Evolutionary conservation across 768 basidiomycete species (phyloP), one percentile per base, ranked within the genome.

Genomic region (Russula compacta): DNA sequence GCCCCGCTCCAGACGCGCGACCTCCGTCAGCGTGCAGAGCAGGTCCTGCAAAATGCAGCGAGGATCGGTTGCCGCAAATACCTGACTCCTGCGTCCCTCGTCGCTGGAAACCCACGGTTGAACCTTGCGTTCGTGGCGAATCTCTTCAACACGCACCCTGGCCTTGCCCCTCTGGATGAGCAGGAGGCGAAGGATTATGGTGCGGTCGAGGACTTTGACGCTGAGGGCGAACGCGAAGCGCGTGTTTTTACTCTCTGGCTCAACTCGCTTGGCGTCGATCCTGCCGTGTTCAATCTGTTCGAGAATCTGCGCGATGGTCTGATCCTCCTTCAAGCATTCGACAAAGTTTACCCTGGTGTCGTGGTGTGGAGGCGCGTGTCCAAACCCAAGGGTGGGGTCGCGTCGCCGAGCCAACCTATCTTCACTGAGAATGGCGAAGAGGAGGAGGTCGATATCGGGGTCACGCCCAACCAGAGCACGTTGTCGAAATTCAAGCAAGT

Each of bases 51-150:
- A 77, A 97, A 97, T 69, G 97, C 97, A 12, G 95, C 87, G 58
- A 79, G 77, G 57, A 98, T 99, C 66, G 91, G 89, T 38, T 99
- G 97, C 76, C 81, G 95, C 67, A 95, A 97, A 71, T 99, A 95
- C 77, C 81, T 99, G 21, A 95, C 95, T 0, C 85, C 91, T 0
- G 86, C 90, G 2, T 90, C 97, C 8, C 84, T 99, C 60, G 82
- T 98, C 33, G 77, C 92, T 3, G 97, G 97, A 19, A 99, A 99
- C 72, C 95, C 94, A 10, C 92, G 95, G 67, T 83, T 99, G 48
- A 99, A 99, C 74, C 87, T 99, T 58, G 93, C 93, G 14, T 99
- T 98, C 71, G 95, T 98, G 61, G 97, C 97, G 43, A 95, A 98
- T 74, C 81, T 99, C 56, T 99, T 99, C 83, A 99, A 99, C 78